These are phyloP conservation scores for Acrocalymma vagum DNA, from an alignment of 2,329 filamentous ascomycete genomes.

Conservation along the genomic window DNA sequence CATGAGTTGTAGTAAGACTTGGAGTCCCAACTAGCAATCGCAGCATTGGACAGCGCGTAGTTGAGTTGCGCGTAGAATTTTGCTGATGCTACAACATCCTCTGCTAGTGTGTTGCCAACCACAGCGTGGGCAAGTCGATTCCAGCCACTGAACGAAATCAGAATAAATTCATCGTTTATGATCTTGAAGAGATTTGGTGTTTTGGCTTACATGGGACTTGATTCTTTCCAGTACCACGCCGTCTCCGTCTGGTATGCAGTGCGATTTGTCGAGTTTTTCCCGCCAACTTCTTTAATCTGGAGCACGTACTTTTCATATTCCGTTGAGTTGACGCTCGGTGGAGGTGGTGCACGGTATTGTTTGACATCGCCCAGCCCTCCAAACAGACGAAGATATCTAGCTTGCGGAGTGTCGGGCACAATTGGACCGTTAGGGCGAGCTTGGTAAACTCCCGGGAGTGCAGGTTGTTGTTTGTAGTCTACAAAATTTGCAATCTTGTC, in stretches of 20 bases:
- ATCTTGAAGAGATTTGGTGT: background rate
- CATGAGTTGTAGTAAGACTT: slow-evolving; percentile 34
- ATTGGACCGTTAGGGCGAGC: slow-evolving; percentile 26
- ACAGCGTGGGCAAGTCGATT: slow-evolving; percentile 33
- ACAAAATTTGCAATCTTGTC: slow-evolving; percentile 34
- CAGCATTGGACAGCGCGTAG: slow-evolving; percentile 38
- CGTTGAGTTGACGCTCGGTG: slow-evolving; percentile 24
- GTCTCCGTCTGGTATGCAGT: slow-evolving; percentile 31
- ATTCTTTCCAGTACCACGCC: slow-evolving; percentile 38
- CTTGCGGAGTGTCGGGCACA: slow-evolving; percentile 35
- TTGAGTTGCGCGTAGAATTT: slow-evolving; percentile 39
- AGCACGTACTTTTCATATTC: slow-evolving; percentile 27
- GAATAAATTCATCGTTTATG: too few species aligned
- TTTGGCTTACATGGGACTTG: slow-evolving; percentile 21
- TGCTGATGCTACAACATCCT: slow-evolving; percentile 29
- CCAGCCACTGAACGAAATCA: slow-evolving; percentile 19
- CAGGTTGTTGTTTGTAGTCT: slow-evolving; percentile 22
- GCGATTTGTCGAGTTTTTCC: slow-evolving; percentile 31
- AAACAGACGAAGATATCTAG: slow-evolving; percentile 30
- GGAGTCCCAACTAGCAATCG: slow-evolving; percentile 33
- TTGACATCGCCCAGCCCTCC: slow-evolving; percentile 31
- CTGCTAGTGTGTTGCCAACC: slow-evolving; percentile 25
- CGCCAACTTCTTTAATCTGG: slow-evolving; percentile 30
- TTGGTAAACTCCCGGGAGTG: slow-evolving; percentile 32
- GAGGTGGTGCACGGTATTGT: slow-evolving; percentile 27